phyloP scores from a whole-genome alignment of 805 yeast species.

The Metschnikowia corniflorae region DNA sequence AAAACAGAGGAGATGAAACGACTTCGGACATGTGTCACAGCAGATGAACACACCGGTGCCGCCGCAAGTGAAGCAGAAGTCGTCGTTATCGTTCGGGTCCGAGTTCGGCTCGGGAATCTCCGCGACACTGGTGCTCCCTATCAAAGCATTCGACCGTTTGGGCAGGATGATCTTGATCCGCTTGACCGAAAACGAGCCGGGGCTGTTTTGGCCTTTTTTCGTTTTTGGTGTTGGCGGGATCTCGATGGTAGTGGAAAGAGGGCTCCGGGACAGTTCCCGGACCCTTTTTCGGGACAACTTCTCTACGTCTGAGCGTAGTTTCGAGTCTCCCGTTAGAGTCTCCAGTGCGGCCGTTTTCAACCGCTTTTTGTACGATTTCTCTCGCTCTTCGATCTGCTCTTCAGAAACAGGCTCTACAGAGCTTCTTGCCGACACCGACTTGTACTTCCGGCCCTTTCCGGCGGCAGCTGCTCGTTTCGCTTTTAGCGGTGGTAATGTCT shows the following conservation, averaged over 20 bases:
- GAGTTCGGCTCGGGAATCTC: slow-evolving; percentile 12
- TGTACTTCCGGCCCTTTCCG: slow-evolving; percentile 38
- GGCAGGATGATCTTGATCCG: slow-evolving; percentile 33
- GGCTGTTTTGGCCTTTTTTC: neutral
- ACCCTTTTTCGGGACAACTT: slow-evolving; percentile 8
- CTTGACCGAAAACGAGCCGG: slow-evolving; percentile 10
- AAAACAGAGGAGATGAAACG: slow-evolving; percentile 88
- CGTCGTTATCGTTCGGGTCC: slow-evolving; percentile 56
- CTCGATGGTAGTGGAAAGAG: slow-evolving; percentile 8
- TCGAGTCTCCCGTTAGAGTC: slow-evolving; percentile 12
- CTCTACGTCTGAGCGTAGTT: slow-evolving; percentile 14
- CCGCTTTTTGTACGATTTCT: slow-evolving; percentile 11
- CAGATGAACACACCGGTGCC: slow-evolving; percentile 86
- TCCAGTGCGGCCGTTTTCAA: slow-evolving; percentile 17
- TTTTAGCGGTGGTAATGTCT: slow-evolving; percentile 60
- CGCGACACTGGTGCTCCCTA: slow-evolving; percentile 9
- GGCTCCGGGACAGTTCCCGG: neutral
- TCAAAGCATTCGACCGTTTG: slow-evolving; percentile 25
- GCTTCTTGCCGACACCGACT: slow-evolving; percentile 13
- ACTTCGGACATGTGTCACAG: slow-evolving; percentile 89
- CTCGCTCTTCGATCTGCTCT: slow-evolving; percentile 14
- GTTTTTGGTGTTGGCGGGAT: slow-evolving; percentile 6
- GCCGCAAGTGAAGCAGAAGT: slow-evolving; percentile 88
- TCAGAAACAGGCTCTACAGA: slow-evolving; percentile 15
- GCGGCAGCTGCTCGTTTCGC: slow-evolving; percentile 49